Evolutionary conservation across 768 basidiomycete species (phyloP), one percentile per base, ranked within the genome.

Genomic region (Phanerochaete sordida): DNA sequence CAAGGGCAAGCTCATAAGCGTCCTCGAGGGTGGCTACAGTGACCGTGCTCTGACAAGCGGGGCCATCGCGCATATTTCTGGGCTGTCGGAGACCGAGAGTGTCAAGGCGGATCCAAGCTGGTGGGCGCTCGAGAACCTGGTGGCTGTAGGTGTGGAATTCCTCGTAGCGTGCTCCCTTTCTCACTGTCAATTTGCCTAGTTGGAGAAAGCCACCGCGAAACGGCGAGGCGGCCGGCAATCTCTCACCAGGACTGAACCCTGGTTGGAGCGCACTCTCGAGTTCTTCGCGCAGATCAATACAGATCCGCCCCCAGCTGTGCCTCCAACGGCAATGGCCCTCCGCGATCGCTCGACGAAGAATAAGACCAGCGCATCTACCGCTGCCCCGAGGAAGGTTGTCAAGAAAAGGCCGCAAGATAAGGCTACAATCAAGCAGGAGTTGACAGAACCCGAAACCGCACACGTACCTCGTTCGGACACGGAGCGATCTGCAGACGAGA

Each of bases 11-110:
- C 66, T 96, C 5, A 79, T 98, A 39, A 94, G 92, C 65, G 91
- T 98, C 0, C 83, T 99, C 1, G 96, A 99, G 74, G 96, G 96
- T 1, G 96, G 95, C 1, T 98, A 98, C 68, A 92, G 91, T 65
- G 94, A 98, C 70, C 81, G 88, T 6, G 95, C 96, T 0, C 77
- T 98, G 57, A 85, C 78, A 6, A 93, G 90, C 62, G 96, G 90
- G 0, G 81, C 87, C 0, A 84, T 94, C 82, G 90, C 93, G 0
- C 90, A 94, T 69, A 71, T 96, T 1, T 75, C 76, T 7, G 95
- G 95, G 3, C 73, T 98, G 23, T 77, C 76, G 1, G 79, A 76
- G 47, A 69, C 30, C 12, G 62, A 60, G 2, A 43, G 47, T 12
- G 58, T 30, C 1, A 51, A 68, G 8, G 63, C 66, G 9, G 49